Conservation (phyloP, 2,329 filamentous ascomycete species). For the Fusarium sp. region DNA sequence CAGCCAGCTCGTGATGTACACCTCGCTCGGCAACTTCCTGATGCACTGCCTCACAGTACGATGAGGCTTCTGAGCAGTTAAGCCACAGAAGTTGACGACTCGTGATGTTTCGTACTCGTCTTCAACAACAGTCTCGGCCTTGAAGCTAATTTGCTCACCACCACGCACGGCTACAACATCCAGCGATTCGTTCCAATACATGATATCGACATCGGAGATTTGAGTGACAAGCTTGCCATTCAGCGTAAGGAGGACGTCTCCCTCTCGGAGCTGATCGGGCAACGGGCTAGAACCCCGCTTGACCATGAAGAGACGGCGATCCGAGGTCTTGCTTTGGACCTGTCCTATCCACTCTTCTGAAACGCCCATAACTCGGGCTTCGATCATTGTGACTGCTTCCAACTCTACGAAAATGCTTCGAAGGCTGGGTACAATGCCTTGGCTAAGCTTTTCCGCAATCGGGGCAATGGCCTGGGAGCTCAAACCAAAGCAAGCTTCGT, state of each 20-base stretch:
- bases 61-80: conserved; percentile 91
- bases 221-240: conserved; percentile 93
- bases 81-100: conserved; percentile 93
- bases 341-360: conserved; percentile 94
- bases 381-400: conserved; percentile 94
- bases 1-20: conserved; percentile 91
- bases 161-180: conserved; percentile 91
- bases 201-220: conserved; percentile 91
- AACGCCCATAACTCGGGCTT: conserved; percentile 96
- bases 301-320: conserved; percentile 98
- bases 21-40: conserved; percentile 94
- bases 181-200: conserved; percentile 89
- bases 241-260: conserved; percentile 90
- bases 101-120: conserved; percentile 93
- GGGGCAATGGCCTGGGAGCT: conserved; percentile 88
- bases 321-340: conserved; percentile 88
- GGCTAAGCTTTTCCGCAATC: conserved; percentile 86
- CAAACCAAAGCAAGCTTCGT: conserved; percentile 72
- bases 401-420: conserved; percentile 95
- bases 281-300: conserved; percentile 77
- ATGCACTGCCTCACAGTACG: conserved; percentile 98
- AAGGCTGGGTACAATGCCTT: conserved; percentile 81
- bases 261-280: conserved; percentile 77
- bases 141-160: conserved; percentile 80
- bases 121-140: conserved; percentile 86